Base-by-base conservation (phyloP, 805 yeast genomes). In the Millerozyma acaciae region DNA sequence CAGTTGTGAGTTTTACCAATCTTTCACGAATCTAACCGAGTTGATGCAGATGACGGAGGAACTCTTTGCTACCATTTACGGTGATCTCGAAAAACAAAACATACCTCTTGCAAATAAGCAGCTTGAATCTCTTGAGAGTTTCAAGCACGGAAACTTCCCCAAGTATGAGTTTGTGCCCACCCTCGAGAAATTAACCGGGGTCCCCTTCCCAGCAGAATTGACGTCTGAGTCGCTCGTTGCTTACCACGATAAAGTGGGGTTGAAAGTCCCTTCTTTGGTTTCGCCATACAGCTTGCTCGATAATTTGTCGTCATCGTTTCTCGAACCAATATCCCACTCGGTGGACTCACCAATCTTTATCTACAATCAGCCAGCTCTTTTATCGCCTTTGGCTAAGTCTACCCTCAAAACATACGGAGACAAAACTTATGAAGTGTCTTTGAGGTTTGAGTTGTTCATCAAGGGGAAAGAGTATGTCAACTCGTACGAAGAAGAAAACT, bases 401-500 rank as follows among this genome's bases (percentile, higher is more conserved):
- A 51, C 64, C 0, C 29, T 16, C 15, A 44, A 57, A 13, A 32
- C 31, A 1, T 63, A 65, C 38, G 48, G 34, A 26, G 68, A 28
- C 8, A 45, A 50, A 10, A 40, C 35, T 2, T 68, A 60, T 35
- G 66, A 62, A 7, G 51, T 72, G 3, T 80, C 95, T 0, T 69
- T 76, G 29, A 59, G 98, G 30, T 93, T 90, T 52, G 98, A 93
- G 60, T 57, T 93, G 29, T 88, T 85, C 50, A 78, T 93, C 35
- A 61, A 71, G 26, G 89, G 93, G 0, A 72, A 73, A 42, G 99
- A 93, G 57, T 80, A 79, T 41, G 84, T 82, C 16, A 93, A 93
- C 54, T 95, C 97, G 0, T 93, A 93, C 53, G 98, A 93, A 47
- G 99, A 93, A 57, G 97, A 93, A 51, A 93, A 93, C 57, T 77